phyloP scores from a whole-genome alignment of 1,139 yeast species.

The Geotrichum reessii region DNA sequence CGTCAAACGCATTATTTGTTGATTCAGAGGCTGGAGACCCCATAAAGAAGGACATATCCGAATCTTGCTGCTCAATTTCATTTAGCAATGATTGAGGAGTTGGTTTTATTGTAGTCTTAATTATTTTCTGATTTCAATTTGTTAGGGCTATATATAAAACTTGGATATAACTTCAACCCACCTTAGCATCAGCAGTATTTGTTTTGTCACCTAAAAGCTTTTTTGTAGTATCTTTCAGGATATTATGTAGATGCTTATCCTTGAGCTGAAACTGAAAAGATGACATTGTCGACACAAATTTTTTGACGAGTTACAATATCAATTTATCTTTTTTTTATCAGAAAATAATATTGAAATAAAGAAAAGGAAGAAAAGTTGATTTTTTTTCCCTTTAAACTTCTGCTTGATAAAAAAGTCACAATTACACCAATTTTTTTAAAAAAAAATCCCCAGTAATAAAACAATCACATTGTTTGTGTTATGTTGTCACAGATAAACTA shows the following conservation, averaged over 20 bases:
- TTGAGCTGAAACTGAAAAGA: conserved; percentile 13
- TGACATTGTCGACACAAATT: conserved; percentile 1
- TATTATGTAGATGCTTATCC: conserved; percentile 13
- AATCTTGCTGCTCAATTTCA: conserved; percentile 5
- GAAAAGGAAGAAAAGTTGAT: neutral
- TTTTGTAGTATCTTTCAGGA: conserved; percentile 15
- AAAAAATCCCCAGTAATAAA: neutral
- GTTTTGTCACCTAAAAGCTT: conserved; percentile 13
- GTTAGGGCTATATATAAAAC: neutral
- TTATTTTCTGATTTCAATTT: neutral
- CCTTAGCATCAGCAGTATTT: conserved; percentile 3
- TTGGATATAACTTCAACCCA: neutral
- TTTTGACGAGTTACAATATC: neutral
- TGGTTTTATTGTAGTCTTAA: neutral
- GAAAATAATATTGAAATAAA: neutral
- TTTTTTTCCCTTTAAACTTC: neutral
- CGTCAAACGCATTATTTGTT: neutral
- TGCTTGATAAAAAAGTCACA: neutral
- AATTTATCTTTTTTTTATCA: neutral
- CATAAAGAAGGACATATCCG: conserved; percentile 15
- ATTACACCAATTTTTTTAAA: neutral
- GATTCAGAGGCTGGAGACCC: conserved; percentile 8
- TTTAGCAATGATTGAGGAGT: neutral
- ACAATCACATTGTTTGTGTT: neutral
- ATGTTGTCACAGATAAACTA: no score